phyloP scores from a whole-genome alignment of 306 rosid species.

The Biancaea sappan region DNA sequence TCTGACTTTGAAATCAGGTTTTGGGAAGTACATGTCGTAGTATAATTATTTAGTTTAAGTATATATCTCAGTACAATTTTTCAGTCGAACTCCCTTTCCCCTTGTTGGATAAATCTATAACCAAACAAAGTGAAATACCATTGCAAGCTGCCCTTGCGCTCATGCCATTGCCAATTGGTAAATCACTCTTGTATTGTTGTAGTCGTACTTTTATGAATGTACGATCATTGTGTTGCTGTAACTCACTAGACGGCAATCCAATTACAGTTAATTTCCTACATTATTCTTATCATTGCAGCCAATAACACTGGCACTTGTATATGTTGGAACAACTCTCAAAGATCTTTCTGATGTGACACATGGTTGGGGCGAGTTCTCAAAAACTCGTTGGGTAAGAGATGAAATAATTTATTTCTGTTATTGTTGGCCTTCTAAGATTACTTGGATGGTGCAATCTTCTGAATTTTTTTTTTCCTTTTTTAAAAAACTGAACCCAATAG shows the following conservation, averaged over 20 bases:
- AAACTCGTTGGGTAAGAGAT: conserved; percentile 83
- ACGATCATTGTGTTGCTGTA: not conserved
- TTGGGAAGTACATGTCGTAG: conserved; percentile 7
- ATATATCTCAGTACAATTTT: not conserved
- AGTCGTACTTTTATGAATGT: not conserved
- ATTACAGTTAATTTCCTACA: conserved; percentile 20
- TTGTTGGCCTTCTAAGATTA: conserved; percentile 24
- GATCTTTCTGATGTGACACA: conserved; percentile 97
- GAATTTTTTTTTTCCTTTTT: no score
- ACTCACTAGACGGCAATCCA: conserved; percentile 9
- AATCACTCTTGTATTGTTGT: not conserved
- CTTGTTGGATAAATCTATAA: not conserved
- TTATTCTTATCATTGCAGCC: conserved; percentile 63
- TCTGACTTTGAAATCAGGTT: not conserved
- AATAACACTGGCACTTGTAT: conserved; percentile 82
- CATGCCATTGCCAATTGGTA: not conserved
- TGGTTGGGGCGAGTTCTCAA: conserved; percentile 88
- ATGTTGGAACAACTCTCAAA: conserved; percentile 92
- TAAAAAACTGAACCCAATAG: not conserved
- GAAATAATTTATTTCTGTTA: conserved; percentile 24
- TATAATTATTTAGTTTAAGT: not conserved
- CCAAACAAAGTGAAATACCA: conserved; percentile 18
- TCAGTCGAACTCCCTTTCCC: not conserved
- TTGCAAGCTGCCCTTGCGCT: not conserved
- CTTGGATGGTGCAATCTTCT: conserved; percentile 25